phyloP scores from a whole-genome alignment of 805 yeast genomes.

The Babjeviella inositovora region DNA sequence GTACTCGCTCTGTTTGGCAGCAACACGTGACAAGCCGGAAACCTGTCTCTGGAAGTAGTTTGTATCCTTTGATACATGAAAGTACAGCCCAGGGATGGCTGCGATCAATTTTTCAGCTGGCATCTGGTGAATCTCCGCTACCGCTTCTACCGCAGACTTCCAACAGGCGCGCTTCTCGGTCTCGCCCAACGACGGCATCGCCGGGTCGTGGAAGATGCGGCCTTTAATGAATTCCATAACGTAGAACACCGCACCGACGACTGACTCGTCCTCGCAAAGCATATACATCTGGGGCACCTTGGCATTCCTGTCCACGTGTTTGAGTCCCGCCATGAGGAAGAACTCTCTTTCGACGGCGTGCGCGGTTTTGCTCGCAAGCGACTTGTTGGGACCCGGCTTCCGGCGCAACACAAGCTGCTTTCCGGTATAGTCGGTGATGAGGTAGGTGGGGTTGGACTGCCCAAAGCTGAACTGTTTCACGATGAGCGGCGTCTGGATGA shows the following conservation, averaged over 20 bases:
- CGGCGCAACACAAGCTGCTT: constrained; percentile 31
- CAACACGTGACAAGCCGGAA: constrained; percentile 24
- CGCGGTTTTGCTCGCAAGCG: constrained; percentile 35
- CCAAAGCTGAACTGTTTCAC: constrained; percentile 43
- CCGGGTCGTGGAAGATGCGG: constrained; percentile 35
- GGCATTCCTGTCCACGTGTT: constrained; percentile 7
- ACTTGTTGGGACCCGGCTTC: constrained; percentile 34
- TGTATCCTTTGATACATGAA: constrained; percentile 10
- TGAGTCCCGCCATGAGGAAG: constrained; percentile 24
- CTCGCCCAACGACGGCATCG: constrained; percentile 16
- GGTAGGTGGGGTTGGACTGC: constrained; percentile 49
- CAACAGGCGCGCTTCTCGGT: constrained; percentile 17
- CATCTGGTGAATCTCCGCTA: constrained; percentile 30
- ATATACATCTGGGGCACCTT: constrained; percentile 28
- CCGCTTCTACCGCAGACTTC: constrained; percentile 29
- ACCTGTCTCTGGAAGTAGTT: constrained; percentile 39
- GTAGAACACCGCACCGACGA: constrained; percentile 40
- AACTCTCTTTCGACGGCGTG: constrained; percentile 52
- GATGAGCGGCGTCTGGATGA: constrained; percentile 10
- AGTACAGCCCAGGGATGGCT: constrained; percentile 25
- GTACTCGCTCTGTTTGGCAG: constrained; percentile 14
- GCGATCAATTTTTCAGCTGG: constrained; percentile 22
- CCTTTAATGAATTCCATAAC: constrained; percentile 47
- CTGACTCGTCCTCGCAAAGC: constrained; percentile 38
- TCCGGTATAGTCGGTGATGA: constrained; percentile 20